These are phyloP conservation scores for Starmerella asiatica DNA, from an alignment of 805 yeast species.

Conservation along the genomic window DNA sequence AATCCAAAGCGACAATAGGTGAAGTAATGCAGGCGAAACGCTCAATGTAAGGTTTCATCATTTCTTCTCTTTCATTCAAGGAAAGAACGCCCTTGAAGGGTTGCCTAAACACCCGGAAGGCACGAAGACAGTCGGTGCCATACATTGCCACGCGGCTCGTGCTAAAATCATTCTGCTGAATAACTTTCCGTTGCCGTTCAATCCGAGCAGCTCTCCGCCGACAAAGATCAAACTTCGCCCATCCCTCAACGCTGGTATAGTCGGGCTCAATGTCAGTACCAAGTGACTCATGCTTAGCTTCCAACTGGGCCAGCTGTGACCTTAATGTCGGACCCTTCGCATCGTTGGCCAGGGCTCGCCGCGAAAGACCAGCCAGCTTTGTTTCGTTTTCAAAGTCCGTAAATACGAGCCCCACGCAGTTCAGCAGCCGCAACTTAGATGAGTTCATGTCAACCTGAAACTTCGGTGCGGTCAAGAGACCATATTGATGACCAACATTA, in stretches of 20 bases:
- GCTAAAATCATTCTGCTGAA: conserved; percentile 52
- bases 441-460: not conserved
- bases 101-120: conserved; percentile 18
- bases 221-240: conserved; percentile 44
- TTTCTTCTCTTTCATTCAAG: conserved; percentile 25
- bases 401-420: conserved; percentile 49
- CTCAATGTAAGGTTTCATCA: conserved; percentile 43
- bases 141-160: conserved; percentile 54
- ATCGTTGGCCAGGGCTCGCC: not conserved
- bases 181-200: conserved; percentile 40
- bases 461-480: conserved; percentile 6
- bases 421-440: conserved; percentile 19
- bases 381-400: conserved; percentile 33
- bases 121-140: conserved; percentile 42
- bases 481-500: conserved; percentile 44
- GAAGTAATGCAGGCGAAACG: conserved; percentile 84
- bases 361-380: conserved; percentile 8
- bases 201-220: conserved; percentile 39
- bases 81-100: conserved; percentile 16
- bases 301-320: not conserved
- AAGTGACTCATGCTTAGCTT: conserved; percentile 8
- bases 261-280: conserved; percentile 22
- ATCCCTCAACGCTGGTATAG: conserved; percentile 31
- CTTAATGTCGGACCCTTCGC: not conserved
- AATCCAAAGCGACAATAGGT: conserved; percentile 60